phyloP scores from a whole-genome alignment of 2,329 filamentous ascomycete species.

The Alternaria brassicicola region DNA sequence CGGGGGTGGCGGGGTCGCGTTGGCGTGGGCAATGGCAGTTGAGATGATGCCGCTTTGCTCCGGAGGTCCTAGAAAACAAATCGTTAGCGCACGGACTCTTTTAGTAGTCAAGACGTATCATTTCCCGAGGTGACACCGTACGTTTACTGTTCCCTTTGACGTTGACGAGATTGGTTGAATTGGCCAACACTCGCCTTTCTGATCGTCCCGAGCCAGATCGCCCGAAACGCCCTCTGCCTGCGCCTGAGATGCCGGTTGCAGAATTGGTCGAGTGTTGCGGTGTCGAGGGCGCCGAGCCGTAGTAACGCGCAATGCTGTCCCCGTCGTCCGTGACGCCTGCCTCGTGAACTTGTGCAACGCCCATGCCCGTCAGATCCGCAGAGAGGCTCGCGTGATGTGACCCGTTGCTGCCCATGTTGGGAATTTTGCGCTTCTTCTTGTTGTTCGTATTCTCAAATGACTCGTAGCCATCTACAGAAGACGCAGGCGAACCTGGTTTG shows the following conservation, averaged over 20 bases:
- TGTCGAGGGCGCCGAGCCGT: conserved; percentile 61
- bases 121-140: conserved; percentile 43
- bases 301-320: conserved; percentile 58
- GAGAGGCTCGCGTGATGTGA: conserved; percentile 63
- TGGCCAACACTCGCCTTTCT: conserved; percentile 53
- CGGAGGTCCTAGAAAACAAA: conserved; percentile 45
- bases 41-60: conserved; percentile 84
- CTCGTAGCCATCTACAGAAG: conserved; percentile 87
- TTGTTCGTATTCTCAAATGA: conserved; percentile 99
- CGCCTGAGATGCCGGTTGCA: conserved; percentile 77
- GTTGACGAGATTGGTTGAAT: conserved; percentile 52
- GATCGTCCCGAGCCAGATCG: conserved; percentile 56
- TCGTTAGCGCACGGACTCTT: conserved; percentile 47
- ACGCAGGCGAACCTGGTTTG: conserved; percentile 64
- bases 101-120: conserved; percentile 19
- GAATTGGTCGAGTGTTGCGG: conserved; percentile 53
- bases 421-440: conserved; percentile 99
- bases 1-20: conserved; percentile 55
- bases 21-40: conserved; percentile 84
- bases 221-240: conserved; percentile 84
- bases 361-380: conserved; percentile 69
- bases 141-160: conserved; percentile 51
- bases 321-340: conserved; percentile 54
- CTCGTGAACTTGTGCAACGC: conserved; percentile 57
- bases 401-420: conserved; percentile 76